Evolutionary conservation across 495 filamentous ascomycete genomes (phyloP).

Genomic region (Hyphodiscus hymeniophilus): DNA sequence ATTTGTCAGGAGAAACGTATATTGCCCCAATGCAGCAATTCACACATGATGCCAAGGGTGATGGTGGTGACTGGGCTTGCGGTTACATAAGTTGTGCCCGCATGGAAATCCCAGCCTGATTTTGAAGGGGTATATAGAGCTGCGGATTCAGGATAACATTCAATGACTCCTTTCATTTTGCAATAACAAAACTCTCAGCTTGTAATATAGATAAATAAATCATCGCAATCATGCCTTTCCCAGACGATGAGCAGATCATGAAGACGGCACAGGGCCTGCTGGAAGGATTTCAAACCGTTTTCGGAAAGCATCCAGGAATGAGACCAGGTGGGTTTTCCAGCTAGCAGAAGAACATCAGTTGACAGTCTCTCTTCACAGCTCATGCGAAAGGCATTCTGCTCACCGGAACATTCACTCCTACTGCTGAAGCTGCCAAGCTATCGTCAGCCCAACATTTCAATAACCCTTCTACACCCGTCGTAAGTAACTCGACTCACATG

Average conservation of each 20-base stretch:
- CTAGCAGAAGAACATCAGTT: not conserved
- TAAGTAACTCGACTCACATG: no score
- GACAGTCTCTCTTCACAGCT: slow-evolving; percentile 25
- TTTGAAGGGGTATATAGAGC: no score
- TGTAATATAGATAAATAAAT: no score
- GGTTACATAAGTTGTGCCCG: no score
- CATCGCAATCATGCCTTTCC: slow-evolving; percentile 37
- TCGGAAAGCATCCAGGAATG: slow-evolving; percentile 37
- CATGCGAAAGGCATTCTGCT: slow-evolving; percentile 44
- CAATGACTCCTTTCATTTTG: no score
- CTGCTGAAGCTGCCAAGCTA: slow-evolving; percentile 31
- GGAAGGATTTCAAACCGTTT: slow-evolving; percentile 29
- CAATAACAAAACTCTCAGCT: no score
- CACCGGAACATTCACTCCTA: slow-evolving; percentile 41
- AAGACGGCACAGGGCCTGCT: slow-evolving; percentile 34
- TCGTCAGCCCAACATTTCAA: slow-evolving; percentile 44
- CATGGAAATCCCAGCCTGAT: no score
- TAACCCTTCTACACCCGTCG: slow-evolving; percentile 34
- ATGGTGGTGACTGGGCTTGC: no score
- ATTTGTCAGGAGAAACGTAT: no score
- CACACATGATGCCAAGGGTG: no score
- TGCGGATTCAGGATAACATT: no score
- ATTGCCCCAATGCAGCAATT: no score
- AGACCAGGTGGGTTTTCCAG: slow-evolving; percentile 29
- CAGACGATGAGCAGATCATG: slow-evolving; percentile 30